These are phyloP conservation scores for Metarhizium brunneum DNA, from an alignment of 2,329 filamentous ascomycete species.

Conservation along the genomic window DNA sequence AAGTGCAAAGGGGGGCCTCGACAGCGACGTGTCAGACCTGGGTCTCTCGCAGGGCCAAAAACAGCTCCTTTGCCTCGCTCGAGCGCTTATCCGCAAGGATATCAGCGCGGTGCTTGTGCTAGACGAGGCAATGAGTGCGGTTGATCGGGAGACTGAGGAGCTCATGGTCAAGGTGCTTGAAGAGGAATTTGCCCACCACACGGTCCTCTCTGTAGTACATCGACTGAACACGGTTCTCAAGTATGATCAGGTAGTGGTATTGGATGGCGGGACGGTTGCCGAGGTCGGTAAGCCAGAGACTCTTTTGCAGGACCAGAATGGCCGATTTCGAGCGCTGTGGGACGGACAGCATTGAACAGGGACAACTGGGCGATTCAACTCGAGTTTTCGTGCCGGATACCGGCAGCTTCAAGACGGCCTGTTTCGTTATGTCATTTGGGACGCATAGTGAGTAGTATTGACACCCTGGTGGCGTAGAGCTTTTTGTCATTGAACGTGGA, in stretches of 20 bases:
- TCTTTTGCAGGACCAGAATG: background rate
- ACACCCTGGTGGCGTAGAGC: too few relatives aligned
- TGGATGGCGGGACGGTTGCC: conserved; percentile 34
- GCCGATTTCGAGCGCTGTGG: background rate
- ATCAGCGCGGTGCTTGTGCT: conserved; percentile 22
- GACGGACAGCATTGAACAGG: too few relatives aligned
- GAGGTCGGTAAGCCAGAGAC: conserved; percentile 16
- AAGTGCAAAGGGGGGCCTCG: conserved; percentile 8
- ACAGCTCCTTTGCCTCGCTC: conserved; percentile 13
- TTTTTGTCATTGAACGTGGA: too few relatives aligned
- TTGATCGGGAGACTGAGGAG: conserved; percentile 28
- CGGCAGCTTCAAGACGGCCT: too few relatives aligned
- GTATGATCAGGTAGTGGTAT: conserved; percentile 36
- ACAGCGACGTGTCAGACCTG: conserved; percentile 7
- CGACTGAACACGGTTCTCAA: conserved; percentile 36
- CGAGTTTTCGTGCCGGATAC: too few relatives aligned
- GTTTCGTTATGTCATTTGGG: too few relatives aligned
- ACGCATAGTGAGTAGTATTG: too few relatives aligned
- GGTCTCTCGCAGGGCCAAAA: conserved; percentile 13
- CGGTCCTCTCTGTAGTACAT: conserved; percentile 39
- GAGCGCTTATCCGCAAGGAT: conserved; percentile 19
- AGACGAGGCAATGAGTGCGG: conserved; percentile 26
- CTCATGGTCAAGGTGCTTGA: conserved; percentile 25
- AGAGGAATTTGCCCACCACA: conserved; percentile 30
- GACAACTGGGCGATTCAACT: too few relatives aligned